These are phyloP conservation scores for Silene coronaria DNA, from an alignment of 179 eudicot species.

Conservation along the genomic window DNA sequence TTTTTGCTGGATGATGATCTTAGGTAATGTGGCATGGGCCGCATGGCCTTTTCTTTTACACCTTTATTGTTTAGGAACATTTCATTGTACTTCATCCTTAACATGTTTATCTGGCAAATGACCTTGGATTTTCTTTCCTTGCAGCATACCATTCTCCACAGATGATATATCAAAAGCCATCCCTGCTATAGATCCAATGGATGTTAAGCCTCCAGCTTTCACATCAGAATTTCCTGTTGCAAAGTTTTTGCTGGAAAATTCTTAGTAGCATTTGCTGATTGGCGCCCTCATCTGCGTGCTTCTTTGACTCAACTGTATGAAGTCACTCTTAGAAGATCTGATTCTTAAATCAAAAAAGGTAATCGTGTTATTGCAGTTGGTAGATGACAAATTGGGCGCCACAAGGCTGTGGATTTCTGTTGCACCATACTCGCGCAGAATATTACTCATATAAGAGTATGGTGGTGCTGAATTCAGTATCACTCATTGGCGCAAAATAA, in stretches of 20 bases:
- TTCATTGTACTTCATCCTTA: neutral
- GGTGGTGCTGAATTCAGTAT: neutral
- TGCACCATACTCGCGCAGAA: neutral
- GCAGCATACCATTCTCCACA: conserved; percentile 94
- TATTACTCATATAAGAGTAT: neutral
- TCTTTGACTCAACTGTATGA: neutral
- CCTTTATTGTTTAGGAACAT: neutral
- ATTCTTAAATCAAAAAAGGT: neutral
- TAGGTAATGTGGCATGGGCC: conserved; percentile 52
- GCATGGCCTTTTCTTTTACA: neutral
- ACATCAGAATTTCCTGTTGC: conserved; percentile 63
- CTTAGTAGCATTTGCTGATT: conserved; percentile 24
- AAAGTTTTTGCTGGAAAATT: conserved; percentile 45
- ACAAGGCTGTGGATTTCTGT: neutral
- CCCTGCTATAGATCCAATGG: conserved; percentile 70
- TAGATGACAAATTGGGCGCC: neutral
- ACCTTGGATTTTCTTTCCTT: conserved; percentile 2
- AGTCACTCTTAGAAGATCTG: neutral
- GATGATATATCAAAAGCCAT: conserved; percentile 94
- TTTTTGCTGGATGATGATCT: conserved; percentile 96
- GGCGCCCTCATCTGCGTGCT: neutral
- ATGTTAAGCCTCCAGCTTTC: conserved; percentile 53
- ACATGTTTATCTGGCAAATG: conserved; percentile 9
- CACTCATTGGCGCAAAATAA: neutral
- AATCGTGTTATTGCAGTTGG: conserved; percentile 13